phyloP scores from a whole-genome alignment of 768 basidiomycete genomes.

The Suillus clintonianus region DNA sequence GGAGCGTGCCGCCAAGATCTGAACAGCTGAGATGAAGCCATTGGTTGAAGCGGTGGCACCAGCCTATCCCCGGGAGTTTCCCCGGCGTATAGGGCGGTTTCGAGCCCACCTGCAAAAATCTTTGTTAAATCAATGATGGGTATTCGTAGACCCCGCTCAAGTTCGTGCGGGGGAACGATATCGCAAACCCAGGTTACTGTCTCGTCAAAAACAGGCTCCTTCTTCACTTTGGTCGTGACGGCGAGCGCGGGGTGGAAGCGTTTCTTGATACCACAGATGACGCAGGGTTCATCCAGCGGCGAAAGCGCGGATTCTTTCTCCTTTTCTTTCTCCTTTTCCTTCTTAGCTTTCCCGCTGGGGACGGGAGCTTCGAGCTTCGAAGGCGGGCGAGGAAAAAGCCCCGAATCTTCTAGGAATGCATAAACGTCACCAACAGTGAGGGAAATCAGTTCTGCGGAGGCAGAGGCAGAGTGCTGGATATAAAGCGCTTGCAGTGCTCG shows the following conservation, averaged over 20 bases:
- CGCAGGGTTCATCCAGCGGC: slow-evolving; percentile 24
- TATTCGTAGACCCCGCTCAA: slow-evolving; percentile 16
- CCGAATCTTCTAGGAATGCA: slow-evolving; percentile 45
- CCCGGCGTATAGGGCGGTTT: slow-evolving; percentile 11
- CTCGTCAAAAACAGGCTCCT: slow-evolving; percentile 12
- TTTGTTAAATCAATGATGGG: slow-evolving; percentile 21
- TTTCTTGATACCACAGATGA: slow-evolving; percentile 31
- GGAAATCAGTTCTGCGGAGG: slow-evolving; percentile 19
- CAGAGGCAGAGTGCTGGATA: slow-evolving; percentile 23
- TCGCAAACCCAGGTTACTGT: slow-evolving; percentile 21
- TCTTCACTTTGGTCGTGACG: slow-evolving; percentile 11
- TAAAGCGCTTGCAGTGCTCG: slow-evolving; percentile 43
- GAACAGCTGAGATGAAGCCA: slow-evolving; percentile 7
- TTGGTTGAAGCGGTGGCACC: slow-evolving; percentile 7
- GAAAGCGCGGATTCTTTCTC: slow-evolving; percentile 20
- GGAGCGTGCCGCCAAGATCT: slow-evolving; percentile 19
- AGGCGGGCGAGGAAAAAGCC: slow-evolving; percentile 37
- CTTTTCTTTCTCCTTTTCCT: slow-evolving; percentile 24
- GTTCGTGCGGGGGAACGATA: slow-evolving; percentile 23
- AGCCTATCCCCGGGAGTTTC: not conserved
- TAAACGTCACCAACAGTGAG: slow-evolving; percentile 46
- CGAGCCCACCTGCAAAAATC: slow-evolving; percentile 17
- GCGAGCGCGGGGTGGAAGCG: slow-evolving; percentile 26
- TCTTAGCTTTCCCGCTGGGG: slow-evolving; percentile 13
- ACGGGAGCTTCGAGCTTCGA: slow-evolving; percentile 9